Evolutionary conservation across 768 basidiomycete species (phyloP), one percentile per base, ranked within the genome.

Genomic region (Leucogyrophana mollusca): DNA sequence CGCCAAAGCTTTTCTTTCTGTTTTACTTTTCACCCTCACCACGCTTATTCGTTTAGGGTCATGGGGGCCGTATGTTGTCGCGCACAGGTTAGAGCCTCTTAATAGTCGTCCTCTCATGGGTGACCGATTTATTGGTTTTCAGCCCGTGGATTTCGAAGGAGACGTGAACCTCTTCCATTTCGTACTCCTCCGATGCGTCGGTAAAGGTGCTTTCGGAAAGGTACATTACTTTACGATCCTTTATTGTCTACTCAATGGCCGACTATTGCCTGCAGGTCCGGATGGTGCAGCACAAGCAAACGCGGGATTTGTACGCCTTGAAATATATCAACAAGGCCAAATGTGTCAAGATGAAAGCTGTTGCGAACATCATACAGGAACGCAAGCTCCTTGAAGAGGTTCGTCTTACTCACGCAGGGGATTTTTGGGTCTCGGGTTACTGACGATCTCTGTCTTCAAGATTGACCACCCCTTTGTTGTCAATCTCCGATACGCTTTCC

Each of bases 261-360:
- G 7, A 62, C 30, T n/a, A 54, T 34, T 57, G 47, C 46, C 40
- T 42, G 34, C 54, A 98, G 95, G 95, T 99, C 71, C 88, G 96
- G 35, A 95, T 99, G 50, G 96, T 99, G 6, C 95, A 99, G 68
- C 96, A 98, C 73, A 99, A 97, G 64, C 91, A 97, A 67, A 90
- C 93, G n/a, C 87, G 91, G 52, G 88, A 93, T 14, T 78, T 99
- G 36, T 97, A 94, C 59, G 96, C 96, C 4, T 83, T 99, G 67
- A 99, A 99, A 68, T 99, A 99, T 72, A 99, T 99, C 70, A 98
- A 98, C 76, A 99, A 99, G 68, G 66, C 88, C 34, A 94, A 95
- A 75, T 96, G 89, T 56, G 93, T 96, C 52, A 94, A 94, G 76
- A 96, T 96, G 93, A 94, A 94, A 60, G 94, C 94, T 2, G 94